Conservation (phyloP, 2,329 filamentous ascomycete genomes). For the Pyrenophora tritici-repentis region DNA sequence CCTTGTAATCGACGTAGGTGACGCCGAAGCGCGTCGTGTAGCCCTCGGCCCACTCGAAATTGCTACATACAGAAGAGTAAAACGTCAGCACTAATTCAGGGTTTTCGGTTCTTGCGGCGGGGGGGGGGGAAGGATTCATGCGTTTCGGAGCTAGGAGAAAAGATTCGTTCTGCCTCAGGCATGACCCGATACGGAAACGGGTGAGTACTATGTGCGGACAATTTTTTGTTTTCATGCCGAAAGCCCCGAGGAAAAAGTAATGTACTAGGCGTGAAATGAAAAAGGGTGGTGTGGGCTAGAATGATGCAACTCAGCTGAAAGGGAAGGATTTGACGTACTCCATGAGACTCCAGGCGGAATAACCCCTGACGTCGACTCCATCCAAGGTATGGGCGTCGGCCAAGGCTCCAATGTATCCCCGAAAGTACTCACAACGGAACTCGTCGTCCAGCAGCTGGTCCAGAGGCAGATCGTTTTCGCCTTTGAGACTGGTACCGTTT, state of each 20-base stretch:
- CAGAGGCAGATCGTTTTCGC: conserved; percentile 74
- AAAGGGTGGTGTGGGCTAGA: not conserved
- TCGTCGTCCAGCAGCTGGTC: conserved; percentile 78
- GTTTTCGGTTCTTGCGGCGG: too few relatives aligned
- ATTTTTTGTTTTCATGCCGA: too few relatives aligned
- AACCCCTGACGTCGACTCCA: conserved; percentile 77
- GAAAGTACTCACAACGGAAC: conserved; percentile 80
- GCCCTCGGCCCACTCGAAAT: conserved; percentile 91
- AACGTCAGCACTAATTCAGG: conserved; percentile 2
- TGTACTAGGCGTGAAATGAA: not conserved
- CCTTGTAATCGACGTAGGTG: conserved; percentile 79
- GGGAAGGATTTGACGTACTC: conserved; percentile 59
- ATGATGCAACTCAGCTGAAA: conserved; percentile 5
- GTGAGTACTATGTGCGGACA: too few relatives aligned
- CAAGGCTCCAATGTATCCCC: conserved; percentile 76
- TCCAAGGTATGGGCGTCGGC: conserved; percentile 72
- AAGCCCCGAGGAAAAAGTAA: not conserved
- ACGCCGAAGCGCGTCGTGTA: conserved; percentile 87
- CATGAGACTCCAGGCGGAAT: conserved; percentile 86
- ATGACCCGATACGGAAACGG: conserved; percentile 2
- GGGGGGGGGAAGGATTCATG: not conserved
- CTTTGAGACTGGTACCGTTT: conserved; percentile 83
- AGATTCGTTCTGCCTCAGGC: conserved; percentile 1
- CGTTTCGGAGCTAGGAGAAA: conserved; percentile 18
- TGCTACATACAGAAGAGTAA: conserved; percentile 53